A percentile compares a stretch with the other conserved stretches of the same genome.
These are phyloP conservation scores for Yarrowia phangngaensis DNA, from an alignment of 805 yeast genomes.

Conservation along the genomic window DNA sequence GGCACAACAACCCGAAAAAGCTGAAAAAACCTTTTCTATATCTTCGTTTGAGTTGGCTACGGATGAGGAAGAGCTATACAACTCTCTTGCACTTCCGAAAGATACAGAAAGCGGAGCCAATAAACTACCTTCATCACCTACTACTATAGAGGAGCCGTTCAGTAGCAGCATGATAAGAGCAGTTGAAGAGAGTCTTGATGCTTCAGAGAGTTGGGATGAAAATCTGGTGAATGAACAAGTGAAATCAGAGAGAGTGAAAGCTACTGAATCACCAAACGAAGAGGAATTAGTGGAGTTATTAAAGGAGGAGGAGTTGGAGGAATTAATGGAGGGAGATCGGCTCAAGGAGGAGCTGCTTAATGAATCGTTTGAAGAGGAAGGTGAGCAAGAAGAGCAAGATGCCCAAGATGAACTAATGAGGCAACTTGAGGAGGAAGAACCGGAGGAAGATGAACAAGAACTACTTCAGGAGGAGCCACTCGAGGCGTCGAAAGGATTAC, in stretches of 20 bases:
- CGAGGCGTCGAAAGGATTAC: too few species aligned
- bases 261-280: too few species aligned
- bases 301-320: neutral
- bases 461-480: too few species aligned
- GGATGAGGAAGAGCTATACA: conserved; percentile 11
- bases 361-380: too few species aligned
- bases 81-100: neutral
- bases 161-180: conserved; percentile 11
- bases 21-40: neutral
- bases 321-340: neutral
- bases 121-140: neutral
- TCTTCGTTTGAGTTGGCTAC: conserved; percentile 13
- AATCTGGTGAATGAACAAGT: too few species aligned
- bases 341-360: neutral
- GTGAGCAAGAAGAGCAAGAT: neutral
- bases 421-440: too few species aligned
- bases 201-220: neutral
- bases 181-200: conserved; percentile 12
- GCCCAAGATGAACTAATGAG: too few species aligned
- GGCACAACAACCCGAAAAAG: neutral
- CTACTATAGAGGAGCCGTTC: conserved; percentile 4
- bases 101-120: neutral
- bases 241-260: conserved; percentile 1
- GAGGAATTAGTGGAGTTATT: neutral
- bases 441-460: too few species aligned